Percentiles rank a stretch among this genome's conserved stretches.
Conservation (phyloP, 192 early-diverging fungal species). For the Backusella morwellensis region DNA sequence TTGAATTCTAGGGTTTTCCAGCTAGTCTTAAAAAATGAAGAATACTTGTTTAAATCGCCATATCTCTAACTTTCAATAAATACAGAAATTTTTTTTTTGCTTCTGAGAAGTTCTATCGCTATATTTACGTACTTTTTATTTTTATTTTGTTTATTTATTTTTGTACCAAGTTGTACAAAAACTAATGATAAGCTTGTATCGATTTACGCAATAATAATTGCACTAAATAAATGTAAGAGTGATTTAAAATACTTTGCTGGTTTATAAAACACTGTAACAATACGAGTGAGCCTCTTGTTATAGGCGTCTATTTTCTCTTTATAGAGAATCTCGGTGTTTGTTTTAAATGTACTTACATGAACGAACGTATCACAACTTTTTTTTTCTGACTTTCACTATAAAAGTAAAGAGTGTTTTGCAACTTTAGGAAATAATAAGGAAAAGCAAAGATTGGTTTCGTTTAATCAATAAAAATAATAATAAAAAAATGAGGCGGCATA, state of each 20-base stretch:
- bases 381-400: not conserved
- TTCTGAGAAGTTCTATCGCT: not conserved
- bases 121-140: not conserved
- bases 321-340: not conserved
- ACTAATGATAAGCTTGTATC: not conserved
- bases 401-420: not conserved
- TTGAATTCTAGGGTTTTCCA: not conserved
- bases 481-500: not conserved
- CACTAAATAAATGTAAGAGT: not conserved
- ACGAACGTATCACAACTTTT: not conserved
- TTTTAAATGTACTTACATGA: not conserved
- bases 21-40: not conserved
- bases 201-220: not conserved
- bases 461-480: not conserved
- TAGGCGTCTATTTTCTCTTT: not conserved
- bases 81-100: not conserved
- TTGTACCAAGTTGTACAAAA: not conserved
- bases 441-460: not conserved
- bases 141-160: not conserved
- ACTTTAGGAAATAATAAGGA: not conserved
- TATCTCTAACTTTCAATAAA: not conserved
- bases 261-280: not conserved
- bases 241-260: not conserved
- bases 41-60: not conserved
- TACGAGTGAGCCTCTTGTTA: not conserved